Evolutionary conservation across 805 yeast species (phyloP).

Genomic region (Hanseniaspora jakobsenii): DNA sequence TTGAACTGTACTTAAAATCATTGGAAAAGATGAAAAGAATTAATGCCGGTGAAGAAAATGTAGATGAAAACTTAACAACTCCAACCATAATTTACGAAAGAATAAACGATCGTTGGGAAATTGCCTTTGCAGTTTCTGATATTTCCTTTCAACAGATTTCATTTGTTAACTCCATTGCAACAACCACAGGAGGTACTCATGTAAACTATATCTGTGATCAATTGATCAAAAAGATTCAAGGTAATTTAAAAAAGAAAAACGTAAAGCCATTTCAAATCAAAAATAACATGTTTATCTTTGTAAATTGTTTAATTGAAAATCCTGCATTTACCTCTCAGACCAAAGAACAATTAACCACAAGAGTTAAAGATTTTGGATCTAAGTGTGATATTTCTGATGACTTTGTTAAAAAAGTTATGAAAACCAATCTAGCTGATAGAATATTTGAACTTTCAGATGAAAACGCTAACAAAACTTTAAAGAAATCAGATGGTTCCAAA

Average conservation of each 20-base stretch:
- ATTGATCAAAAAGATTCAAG: slow-evolving; percentile 64
- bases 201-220: slow-evolving; percentile 78
- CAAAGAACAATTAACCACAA: slow-evolving; percentile 86
- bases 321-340: slow-evolving; percentile 98
- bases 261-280: slow-evolving; percentile 81
- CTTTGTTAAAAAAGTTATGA: slow-evolving; percentile 58
- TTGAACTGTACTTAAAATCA: slow-evolving; percentile 78
- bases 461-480: slow-evolving; percentile 77
- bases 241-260: slow-evolving; percentile 51
- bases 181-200: slow-evolving; percentile 95
- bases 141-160: slow-evolving; percentile 87
- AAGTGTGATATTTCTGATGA: slow-evolving; percentile 64
- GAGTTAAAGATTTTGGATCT: slow-evolving; percentile 81
- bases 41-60: slow-evolving; percentile 30
- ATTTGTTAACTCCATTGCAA: slow-evolving; percentile 94
- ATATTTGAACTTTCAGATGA: slow-evolving; percentile 73
- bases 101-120: slow-evolving; percentile 83
- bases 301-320: slow-evolving; percentile 86
- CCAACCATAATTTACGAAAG: slow-evolving; percentile 68
- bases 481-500: slow-evolving; percentile 77
- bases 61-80: slow-evolving; percentile 26
- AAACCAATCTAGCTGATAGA: slow-evolving; percentile 58
- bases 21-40: slow-evolving; percentile 36
- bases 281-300: slow-evolving; percentile 78
- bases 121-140: slow-evolving; percentile 89